A percentile compares a stretch with the other conserved stretches of the same genome.
Evolutionary conservation across 345 rosid genomes (phyloP).

Genomic region (Punica granatum): DNA sequence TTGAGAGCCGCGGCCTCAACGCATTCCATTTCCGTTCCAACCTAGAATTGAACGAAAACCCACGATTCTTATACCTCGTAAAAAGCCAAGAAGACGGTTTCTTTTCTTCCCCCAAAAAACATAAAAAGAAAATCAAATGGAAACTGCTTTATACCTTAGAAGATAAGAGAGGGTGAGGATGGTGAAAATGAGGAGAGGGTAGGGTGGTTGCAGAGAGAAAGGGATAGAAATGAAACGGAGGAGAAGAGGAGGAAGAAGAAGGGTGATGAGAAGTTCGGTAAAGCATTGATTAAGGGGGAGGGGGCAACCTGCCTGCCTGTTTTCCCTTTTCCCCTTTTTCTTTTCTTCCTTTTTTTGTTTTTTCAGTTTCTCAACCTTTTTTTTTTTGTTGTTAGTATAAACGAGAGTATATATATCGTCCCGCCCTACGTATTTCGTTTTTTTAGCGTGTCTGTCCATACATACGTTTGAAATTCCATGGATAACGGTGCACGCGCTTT

Average conservation of each 20-base stretch:
- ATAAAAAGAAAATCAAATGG: background rate
- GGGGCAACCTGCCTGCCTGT: too few species aligned
- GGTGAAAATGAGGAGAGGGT: background rate
- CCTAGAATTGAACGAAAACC: conserved; percentile 6
- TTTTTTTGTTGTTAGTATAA: too few species aligned
- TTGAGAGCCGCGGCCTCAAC: conserved; percentile 55
- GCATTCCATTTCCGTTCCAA: conserved; percentile 47
- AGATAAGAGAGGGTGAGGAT: conserved; percentile 8
- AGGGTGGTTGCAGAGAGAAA: conserved; percentile 4
- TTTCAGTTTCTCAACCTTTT: background rate
- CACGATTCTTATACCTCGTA: background rate
- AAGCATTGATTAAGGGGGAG: conserved; percentile 50
- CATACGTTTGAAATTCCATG: conserved; percentile 4
- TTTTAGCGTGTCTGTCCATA: background rate
- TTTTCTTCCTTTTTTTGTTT: conserved; percentile 10
- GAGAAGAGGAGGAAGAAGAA: conserved; percentile 21
- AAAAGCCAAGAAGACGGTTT: background rate
- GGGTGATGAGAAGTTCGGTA: conserved; percentile 52
- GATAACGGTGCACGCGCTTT: conserved; percentile 3
- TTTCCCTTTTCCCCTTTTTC: conserved; percentile 20
- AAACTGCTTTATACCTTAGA: background rate
- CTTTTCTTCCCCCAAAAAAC: background rate
- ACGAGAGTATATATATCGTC: background rate
- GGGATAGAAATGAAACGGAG: background rate
- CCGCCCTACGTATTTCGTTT: conserved; percentile 4